These are phyloP conservation scores for Penicillium rolfsii DNA, from an alignment of 2,329 filamentous ascomycete species.

Conservation along the genomic window DNA sequence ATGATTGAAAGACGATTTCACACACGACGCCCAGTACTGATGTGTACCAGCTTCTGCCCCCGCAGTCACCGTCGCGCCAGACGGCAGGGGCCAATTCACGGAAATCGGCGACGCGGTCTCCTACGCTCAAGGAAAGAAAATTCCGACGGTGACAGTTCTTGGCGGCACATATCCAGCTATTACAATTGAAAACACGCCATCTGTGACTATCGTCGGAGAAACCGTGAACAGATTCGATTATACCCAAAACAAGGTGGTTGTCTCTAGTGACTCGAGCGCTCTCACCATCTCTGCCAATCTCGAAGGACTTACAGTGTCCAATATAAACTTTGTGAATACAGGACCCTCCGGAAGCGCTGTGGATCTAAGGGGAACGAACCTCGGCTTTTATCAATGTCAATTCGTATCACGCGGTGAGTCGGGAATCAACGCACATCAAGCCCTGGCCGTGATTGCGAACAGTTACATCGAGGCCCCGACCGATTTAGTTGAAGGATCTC, in stretches of 20 bases:
- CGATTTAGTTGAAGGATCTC: constrained; percentile 48
- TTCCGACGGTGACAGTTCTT: constrained; percentile 50
- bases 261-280: constrained; percentile 32
- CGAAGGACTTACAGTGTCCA: constrained; percentile 41
- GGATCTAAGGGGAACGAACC: constrained; percentile 44
- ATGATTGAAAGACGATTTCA: not conserved
- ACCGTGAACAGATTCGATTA: constrained; percentile 36
- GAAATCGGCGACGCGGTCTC: constrained; percentile 51
- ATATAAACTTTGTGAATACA: constrained; percentile 44
- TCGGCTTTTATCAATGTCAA: constrained; percentile 51
- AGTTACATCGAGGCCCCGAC: constrained; percentile 52
- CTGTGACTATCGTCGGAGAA: constrained; percentile 50
- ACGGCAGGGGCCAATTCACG: constrained; percentile 51
- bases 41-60: constrained; percentile 17
- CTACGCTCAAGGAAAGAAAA: constrained; percentile 47
- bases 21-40: not conserved
- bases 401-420: constrained; percentile 45
- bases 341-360: constrained; percentile 29
- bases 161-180: constrained; percentile 53
- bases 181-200: constrained; percentile 44
- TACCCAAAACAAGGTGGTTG: constrained; percentile 44
- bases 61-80: constrained; percentile 50
- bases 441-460: constrained; percentile 47
- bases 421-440: constrained; percentile 34
- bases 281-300: constrained; percentile 38